Conservation (phyloP, 352 stramenopile genomes). For the Phytophthora palmivora region DNA sequence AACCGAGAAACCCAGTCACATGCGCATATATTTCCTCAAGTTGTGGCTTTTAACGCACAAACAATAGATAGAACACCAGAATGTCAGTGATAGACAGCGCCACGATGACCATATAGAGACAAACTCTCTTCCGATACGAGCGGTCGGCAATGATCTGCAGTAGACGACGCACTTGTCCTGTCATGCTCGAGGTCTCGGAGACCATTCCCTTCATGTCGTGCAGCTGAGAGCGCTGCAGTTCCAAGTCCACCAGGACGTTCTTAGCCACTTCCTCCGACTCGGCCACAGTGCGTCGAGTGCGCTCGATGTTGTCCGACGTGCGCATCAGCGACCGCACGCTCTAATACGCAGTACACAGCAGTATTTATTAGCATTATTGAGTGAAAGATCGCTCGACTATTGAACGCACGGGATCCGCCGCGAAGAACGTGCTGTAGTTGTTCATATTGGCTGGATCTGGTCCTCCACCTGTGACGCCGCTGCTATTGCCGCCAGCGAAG, state of each 20-base stretch:
- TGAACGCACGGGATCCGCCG: conserved; percentile 53
- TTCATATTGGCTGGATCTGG: conserved; percentile 42
- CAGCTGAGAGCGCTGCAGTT: conserved; percentile 80
- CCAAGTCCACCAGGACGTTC: conserved; percentile 78
- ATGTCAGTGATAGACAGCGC: conserved; percentile 72
- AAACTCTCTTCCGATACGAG: conserved; percentile 75
- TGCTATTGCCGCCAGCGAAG: conserved; percentile 33
- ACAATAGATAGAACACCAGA: conserved; percentile 87
- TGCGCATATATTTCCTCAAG: conserved; percentile 5
- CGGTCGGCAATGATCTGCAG: conserved; percentile 79
- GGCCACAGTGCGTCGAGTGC: conserved; percentile 62
- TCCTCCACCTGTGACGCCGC: conserved; percentile 37
- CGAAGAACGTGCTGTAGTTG: conserved; percentile 83
- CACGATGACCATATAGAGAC: conserved; percentile 75
- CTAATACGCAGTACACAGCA: conserved; percentile 40
- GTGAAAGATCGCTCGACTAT: conserved; percentile 3
- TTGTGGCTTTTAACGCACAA: conserved; percentile 53
- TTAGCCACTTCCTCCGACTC: conserved; percentile 78
- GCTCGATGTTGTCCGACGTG: conserved; percentile 79
- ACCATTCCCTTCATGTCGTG: conserved; percentile 87
- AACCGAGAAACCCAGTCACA: conserved; percentile 25
- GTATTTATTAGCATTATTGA: neutral
- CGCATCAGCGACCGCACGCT: conserved; percentile 69
- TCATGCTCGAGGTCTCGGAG: conserved; percentile 71
- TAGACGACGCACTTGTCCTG: conserved; percentile 64